Evolutionary conservation across 164 flowering plant genomes (phyloP).

Genomic region (Vitis vinifera): DNA sequence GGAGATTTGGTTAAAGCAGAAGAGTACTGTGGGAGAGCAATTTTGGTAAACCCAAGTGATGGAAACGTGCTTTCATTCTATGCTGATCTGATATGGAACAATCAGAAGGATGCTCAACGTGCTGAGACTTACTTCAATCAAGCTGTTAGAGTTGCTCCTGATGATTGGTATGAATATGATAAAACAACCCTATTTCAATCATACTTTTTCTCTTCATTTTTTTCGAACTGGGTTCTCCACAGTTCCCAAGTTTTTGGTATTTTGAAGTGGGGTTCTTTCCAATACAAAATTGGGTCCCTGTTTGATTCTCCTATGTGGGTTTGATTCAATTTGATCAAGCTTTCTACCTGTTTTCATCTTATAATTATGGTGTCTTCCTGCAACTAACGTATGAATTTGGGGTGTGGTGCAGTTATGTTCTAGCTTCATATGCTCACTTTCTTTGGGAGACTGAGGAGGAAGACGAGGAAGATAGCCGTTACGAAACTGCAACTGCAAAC

Average conservation of each 20-base stretch:
- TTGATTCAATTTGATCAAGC: not conserved
- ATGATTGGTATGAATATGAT: conserved; percentile 38
- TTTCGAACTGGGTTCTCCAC: no score
- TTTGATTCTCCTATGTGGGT: no score
- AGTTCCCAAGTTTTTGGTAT: no score
- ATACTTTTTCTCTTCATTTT: no score
- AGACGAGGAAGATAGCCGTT: conserved; percentile 2
- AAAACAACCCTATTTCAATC: not conserved
- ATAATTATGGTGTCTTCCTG: no score
- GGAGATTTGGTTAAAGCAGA: conserved; percentile 46
- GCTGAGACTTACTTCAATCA: conserved; percentile 42
- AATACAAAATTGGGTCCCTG: not conserved
- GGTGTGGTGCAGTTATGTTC: conserved; percentile 29
- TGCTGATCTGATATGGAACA: conserved; percentile 49
- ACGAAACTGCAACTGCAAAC: conserved; percentile 1
- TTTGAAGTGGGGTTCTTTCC: not conserved
- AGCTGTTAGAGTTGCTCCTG: conserved; percentile 41
- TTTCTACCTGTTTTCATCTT: no score
- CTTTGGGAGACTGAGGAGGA: conserved; percentile 50
- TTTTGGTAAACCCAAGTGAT: conserved; percentile 39
- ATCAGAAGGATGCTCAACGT: conserved; percentile 30
- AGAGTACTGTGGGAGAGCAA: conserved; percentile 53
- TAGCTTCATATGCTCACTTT: conserved; percentile 47
- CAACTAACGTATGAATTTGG: no score
- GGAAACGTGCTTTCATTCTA: conserved; percentile 38